These are phyloP conservation scores for Stagonosporopsis tanaceti DNA, from an alignment of 2,329 filamentous ascomycete species.

Conservation along the genomic window DNA sequence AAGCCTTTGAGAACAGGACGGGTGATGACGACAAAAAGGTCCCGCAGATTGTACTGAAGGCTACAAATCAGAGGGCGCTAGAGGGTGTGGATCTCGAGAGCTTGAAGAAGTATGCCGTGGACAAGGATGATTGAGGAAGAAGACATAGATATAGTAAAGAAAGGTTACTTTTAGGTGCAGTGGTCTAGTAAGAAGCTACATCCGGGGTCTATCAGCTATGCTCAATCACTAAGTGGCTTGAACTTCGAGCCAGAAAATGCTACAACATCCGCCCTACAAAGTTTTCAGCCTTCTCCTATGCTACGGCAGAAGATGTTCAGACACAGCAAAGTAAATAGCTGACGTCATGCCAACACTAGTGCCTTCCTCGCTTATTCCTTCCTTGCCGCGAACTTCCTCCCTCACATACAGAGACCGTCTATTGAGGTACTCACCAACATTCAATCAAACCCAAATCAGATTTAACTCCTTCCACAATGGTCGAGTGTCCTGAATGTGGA, in stretches of 20 bases:
- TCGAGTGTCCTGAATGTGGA: conserved; percentile 40
- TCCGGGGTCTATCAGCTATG: not conserved
- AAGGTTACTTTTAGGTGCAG: not conserved
- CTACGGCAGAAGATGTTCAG: not conserved
- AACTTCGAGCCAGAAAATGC: no score
- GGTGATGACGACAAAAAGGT: conserved; percentile 57
- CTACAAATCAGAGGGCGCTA: conserved; percentile 63
- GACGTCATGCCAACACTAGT: conserved; percentile 18
- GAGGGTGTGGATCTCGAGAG: conserved; percentile 58
- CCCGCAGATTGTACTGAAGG: conserved; percentile 59
- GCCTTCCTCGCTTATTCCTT: not conserved
- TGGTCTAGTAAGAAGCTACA: not conserved
- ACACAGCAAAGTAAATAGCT: not conserved
- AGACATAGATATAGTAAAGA: not conserved
- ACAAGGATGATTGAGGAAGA: conserved; percentile 35
- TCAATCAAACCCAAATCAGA: not conserved
- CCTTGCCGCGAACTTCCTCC: not conserved
- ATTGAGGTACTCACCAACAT: conserved; percentile 11
- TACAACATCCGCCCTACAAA: no score
- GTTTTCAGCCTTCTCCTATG: not conserved
- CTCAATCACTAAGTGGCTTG: not conserved
- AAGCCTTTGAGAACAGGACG: conserved; percentile 64
- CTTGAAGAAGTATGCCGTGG: conserved; percentile 59
- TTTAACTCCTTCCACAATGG: conserved; percentile 21
- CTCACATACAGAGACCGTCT: not conserved